Evolutionary conservation across 345 rosid species (phyloP), one percentile per base, ranked within the genome.

Genomic region (Dovyalis caffra): DNA sequence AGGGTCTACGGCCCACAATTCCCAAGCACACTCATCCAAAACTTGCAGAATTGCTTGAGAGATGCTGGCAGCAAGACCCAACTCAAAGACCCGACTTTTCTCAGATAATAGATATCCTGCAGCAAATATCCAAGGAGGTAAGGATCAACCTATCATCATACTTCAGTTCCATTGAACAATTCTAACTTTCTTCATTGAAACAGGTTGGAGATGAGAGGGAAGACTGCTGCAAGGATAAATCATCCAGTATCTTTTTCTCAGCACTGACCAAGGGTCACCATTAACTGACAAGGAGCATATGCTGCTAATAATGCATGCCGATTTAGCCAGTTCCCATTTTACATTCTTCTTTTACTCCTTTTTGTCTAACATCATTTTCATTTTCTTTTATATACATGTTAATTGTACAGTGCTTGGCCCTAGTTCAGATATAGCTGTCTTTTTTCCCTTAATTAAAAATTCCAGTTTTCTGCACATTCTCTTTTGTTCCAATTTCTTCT

Each of bases 11-110:
- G 25, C 99, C 98, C 12, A 79, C 89, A 32, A 93, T 93, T 68
- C 97, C 99, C 14, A 90, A 91, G 85, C 75, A 84, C 73, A 76
- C 95, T 63, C 94, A 89, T 66, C 92, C 97, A 61, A 87, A 80
- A 82, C 82, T 95, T 58, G 85, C 85, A 23, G 90, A 90, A 77
- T 85, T 90, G 71, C 92, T 95, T 31, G 93, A 90, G 89, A 90
- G 84, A 75, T 93, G 99, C 89, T 93, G 98, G 99, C 89, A 69
- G 77, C 97, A 86, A 77, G 90, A 95, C 58, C 93, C 99, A 66
- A 74, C 75, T 72, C 90, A 82, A 77, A 87, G 98, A 77, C 98
- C 98, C n/a, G 72, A 81, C 78, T 95, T 95, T 86, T 85, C 90
- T 60, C 90, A 91, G 63, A 87, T 93, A 76, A 84, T 87, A 64